Conservation (phyloP, 2,329 filamentous ascomycete genomes). For the Neonectria hederae region DNA sequence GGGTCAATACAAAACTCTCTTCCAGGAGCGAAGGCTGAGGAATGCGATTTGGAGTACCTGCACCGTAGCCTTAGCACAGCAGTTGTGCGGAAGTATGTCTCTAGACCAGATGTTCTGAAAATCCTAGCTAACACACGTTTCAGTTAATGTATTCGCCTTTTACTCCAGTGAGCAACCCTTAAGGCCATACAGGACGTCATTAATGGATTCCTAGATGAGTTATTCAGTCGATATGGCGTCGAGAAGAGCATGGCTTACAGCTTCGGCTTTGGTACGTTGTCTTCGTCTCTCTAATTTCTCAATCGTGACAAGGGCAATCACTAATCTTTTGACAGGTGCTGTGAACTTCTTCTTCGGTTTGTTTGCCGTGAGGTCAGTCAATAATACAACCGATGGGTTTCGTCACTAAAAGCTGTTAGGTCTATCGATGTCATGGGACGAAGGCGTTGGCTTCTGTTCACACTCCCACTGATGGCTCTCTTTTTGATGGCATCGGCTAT, state of each 20-base stretch:
- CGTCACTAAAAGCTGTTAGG: not conserved
- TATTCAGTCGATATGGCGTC: not conserved
- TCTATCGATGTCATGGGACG: conserved; percentile 47
- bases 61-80: conserved; percentile 40
- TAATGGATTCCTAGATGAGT: not conserved
- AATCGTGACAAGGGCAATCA: no score
- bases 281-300: not conserved
- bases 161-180: conserved; percentile 49
- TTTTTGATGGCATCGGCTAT: conserved; percentile 51
- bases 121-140: not conserved
- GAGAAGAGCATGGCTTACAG: not conserved
- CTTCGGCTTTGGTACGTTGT: conserved; percentile 1
- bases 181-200: not conserved
- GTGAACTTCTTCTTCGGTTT: conserved; percentile 55
- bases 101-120: no score
- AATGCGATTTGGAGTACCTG: conserved; percentile 41
- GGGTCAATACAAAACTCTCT: conserved; percentile 29
- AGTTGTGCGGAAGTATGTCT: conserved; percentile 41
- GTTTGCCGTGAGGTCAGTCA: conserved; percentile 45
- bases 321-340: conserved; percentile 36
- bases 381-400: conserved; percentile 5
- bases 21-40: conserved; percentile 19
- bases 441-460: conserved; percentile 53
- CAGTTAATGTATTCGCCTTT: conserved; percentile 51
- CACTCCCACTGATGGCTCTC: conserved; percentile 52